Percentiles rank a stretch among this genome's conserved stretches.
These are phyloP conservation scores for Erythrophleum ivorense DNA, from an alignment of 331 rosid species.

Conservation along the genomic window DNA sequence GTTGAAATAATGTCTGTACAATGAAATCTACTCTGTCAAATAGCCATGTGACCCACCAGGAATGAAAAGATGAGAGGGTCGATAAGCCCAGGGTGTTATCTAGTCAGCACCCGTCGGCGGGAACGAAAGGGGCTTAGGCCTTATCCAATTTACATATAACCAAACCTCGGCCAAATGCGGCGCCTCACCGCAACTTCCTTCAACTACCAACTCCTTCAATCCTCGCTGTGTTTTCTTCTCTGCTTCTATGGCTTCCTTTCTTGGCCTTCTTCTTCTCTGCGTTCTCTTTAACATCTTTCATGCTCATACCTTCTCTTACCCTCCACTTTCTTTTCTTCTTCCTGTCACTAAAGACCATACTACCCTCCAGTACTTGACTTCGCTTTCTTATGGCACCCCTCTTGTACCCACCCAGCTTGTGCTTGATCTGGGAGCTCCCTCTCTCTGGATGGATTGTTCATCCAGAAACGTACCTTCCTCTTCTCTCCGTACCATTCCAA, in stretches of 20 bases:
- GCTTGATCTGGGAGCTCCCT: constrained; percentile 33
- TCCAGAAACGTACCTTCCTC: constrained; percentile 29
- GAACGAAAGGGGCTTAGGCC: neutral
- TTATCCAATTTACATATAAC: constrained; percentile 28
- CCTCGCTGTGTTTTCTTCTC: neutral
- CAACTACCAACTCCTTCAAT: neutral
- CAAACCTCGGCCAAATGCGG: constrained; percentile 23
- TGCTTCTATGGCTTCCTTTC: constrained; percentile 47
- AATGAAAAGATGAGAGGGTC: neutral
- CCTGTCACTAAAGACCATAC: constrained; percentile 25
- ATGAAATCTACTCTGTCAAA: no score
- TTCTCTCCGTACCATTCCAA: constrained; percentile 9
- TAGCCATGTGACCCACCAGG: neutral
- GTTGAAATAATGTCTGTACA: no score
- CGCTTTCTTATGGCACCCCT: constrained; percentile 40
- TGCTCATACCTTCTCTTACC: neutral
- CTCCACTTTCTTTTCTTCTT: constrained; percentile 28
- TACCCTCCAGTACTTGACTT: constrained; percentile 32
- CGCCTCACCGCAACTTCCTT: constrained; percentile 12
- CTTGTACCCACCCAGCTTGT: constrained; percentile 15
- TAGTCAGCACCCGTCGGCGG: neutral
- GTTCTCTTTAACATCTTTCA: neutral
- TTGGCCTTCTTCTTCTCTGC: constrained; percentile 18
- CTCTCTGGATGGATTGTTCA: constrained; percentile 37
- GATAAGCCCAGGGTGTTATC: constrained; percentile 2